phyloP scores from a whole-genome alignment of 2,329 filamentous ascomycete species.

The Xylaria sp. region DNA sequence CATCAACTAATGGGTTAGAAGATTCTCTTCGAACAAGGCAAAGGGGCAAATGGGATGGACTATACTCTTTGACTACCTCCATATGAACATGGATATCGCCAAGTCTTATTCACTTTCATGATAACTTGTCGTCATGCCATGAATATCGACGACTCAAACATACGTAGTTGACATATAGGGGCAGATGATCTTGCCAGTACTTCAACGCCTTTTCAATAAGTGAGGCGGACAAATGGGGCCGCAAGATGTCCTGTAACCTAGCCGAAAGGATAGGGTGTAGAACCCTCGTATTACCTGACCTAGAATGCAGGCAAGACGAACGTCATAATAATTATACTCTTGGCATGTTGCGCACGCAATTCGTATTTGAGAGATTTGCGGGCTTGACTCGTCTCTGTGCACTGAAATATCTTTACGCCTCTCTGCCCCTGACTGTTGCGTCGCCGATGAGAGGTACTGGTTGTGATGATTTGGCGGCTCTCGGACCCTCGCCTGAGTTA shows the following conservation, averaged over 20 bases:
- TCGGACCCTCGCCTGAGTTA: neutral
- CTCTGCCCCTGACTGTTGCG: neutral
- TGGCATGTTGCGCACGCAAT: neutral
- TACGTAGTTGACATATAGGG: too few relatives aligned
- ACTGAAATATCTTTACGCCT: neutral
- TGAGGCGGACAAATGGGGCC: neutral
- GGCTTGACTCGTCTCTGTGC: neutral
- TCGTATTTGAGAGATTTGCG: neutral
- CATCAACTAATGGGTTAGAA: too few relatives aligned
- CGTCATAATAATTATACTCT: neutral
- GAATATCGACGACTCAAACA: too few relatives aligned
- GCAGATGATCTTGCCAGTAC: too few relatives aligned
- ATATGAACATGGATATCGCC: too few relatives aligned
- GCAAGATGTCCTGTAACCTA: neutral
- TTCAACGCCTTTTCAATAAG: neutral
- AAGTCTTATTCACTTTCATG: too few relatives aligned
- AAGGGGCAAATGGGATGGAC: too few relatives aligned
- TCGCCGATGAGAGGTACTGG: neutral
- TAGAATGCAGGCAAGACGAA: neutral
- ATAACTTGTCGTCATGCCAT: too few relatives aligned
- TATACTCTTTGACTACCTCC: too few relatives aligned
- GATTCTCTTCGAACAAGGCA: too few relatives aligned
- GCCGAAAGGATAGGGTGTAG: neutral
- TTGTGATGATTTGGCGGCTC: neutral
- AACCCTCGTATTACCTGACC: neutral